These are phyloP conservation scores for Ophiostoma piceae DNA, from an alignment of 2,329 filamentous ascomycete genomes.

Conservation along the genomic window DNA sequence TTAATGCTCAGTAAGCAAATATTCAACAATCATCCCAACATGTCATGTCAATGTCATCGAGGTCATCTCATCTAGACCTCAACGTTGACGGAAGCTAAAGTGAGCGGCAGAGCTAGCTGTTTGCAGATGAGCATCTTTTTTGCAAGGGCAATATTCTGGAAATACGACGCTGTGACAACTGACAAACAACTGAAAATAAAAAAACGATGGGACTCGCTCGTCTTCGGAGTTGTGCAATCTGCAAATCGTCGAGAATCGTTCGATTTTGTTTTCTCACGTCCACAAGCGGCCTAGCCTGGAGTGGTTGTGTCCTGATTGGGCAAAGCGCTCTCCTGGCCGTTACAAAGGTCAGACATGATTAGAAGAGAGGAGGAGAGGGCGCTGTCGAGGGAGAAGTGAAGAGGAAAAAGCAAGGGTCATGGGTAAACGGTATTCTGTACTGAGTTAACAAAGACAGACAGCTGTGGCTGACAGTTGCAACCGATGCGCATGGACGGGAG, in stretches of 20 bases:
- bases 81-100: constrained; percentile 8
- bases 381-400: background rate
- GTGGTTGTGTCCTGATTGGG: background rate
- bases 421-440: background rate
- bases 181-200: background rate
- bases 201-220: background rate
- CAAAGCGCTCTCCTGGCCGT: constrained; percentile 11
- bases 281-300: background rate
- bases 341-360: constrained; percentile 13
- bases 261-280: constrained; percentile 11
- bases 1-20: no score
- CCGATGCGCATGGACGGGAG: constrained; percentile 3
- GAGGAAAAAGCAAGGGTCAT: background rate
- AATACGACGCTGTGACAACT: background rate
- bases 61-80: background rate
- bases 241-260: constrained; percentile 5
- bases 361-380: background rate
- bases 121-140: background rate
- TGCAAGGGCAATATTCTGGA: background rate
- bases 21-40: background rate
- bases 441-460: background rate
- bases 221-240: background rate
- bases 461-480: background rate
- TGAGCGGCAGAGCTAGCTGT: constrained; percentile 7
- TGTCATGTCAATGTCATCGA: background rate